Evolutionary conservation across 2,329 filamentous ascomycete genomes (phyloP).

Genomic region (Pseudogymnoascus sp.): DNA sequence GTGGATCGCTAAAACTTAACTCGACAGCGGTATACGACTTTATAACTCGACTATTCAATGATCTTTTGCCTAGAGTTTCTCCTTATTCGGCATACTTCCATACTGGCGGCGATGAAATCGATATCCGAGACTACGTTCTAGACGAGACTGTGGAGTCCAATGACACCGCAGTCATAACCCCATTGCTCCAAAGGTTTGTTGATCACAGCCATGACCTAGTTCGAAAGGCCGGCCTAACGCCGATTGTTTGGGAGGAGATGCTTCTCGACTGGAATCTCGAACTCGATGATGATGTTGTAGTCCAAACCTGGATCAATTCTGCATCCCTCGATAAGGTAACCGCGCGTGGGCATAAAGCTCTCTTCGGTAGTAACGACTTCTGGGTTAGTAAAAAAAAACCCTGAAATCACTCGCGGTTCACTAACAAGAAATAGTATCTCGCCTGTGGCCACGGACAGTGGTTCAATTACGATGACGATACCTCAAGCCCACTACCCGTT

Average conservation of each 20-base stretch:
- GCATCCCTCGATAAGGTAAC: slow-evolving; percentile 53
- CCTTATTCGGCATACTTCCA: slow-evolving; percentile 71
- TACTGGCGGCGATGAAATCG: slow-evolving; percentile 81
- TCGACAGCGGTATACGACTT: slow-evolving; percentile 61
- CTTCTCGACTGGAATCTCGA: slow-evolving; percentile 68
- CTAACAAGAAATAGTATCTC: slow-evolving; percentile 50
- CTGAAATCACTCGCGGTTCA: slow-evolving; percentile 7
- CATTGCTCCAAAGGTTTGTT: slow-evolving; percentile 71
- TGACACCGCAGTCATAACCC: slow-evolving; percentile 53
- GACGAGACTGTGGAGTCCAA: slow-evolving; percentile 66
- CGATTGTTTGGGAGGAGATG: slow-evolving; percentile 87
- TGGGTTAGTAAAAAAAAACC: slow-evolving; percentile 48
- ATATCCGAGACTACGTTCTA: slow-evolving; percentile 62
- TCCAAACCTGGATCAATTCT: slow-evolving; percentile 70
- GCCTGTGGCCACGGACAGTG: slow-evolving; percentile 77
- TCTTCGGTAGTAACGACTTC: slow-evolving; percentile 68
- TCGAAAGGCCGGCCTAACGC: slow-evolving; percentile 53
- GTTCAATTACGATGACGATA: slow-evolving; percentile 59
- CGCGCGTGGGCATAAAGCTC: slow-evolving; percentile 56
- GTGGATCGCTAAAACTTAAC: slow-evolving; percentile 69
- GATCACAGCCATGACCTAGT: slow-evolving; percentile 60
- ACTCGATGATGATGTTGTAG: slow-evolving; percentile 59
- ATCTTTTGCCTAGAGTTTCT: slow-evolving; percentile 62
- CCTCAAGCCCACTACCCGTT: slow-evolving; percentile 56
- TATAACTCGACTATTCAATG: slow-evolving; percentile 62